A percentile compares a stretch with the other conserved stretches of the same genome.
phyloP scores from a whole-genome alignment of 2,329 filamentous ascomycete genomes.

The Ophiostoma quercus region DNA sequence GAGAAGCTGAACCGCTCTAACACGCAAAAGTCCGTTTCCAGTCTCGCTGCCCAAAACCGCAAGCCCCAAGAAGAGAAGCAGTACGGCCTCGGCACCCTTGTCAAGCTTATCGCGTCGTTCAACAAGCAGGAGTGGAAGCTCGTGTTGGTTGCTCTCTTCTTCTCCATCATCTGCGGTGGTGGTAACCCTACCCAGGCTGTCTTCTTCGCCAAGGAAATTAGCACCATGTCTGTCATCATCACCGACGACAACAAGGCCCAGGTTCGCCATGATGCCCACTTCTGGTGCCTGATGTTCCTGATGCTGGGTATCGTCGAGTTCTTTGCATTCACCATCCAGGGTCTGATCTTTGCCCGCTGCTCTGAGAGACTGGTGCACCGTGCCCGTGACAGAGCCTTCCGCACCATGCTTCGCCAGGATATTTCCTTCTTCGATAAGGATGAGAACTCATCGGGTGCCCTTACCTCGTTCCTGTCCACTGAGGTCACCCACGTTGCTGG shows the following conservation, averaged over 20 bases:
- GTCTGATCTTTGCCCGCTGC: conserved; percentile 72
- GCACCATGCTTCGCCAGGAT: conserved; percentile 84
- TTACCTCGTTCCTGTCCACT: conserved; percentile 84
- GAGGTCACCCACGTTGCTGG: conserved; percentile 86
- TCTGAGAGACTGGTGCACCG: conserved; percentile 82
- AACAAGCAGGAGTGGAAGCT: conserved; percentile 66
- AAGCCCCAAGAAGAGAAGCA: conserved; percentile 42
- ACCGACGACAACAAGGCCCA: conserved; percentile 45
- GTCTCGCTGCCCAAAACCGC: conserved; percentile 58
- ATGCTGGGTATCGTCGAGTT: conserved; percentile 75
- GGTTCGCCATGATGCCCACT: conserved; percentile 67
- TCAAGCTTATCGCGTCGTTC: conserved; percentile 75
- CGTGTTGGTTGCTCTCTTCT: conserved; percentile 69
- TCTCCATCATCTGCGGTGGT: conserved; percentile 70
- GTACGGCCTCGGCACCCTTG: conserved; percentile 68
- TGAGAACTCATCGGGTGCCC: conserved; percentile 79
- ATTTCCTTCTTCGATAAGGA: conserved; percentile 87
- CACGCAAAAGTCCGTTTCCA: conserved; percentile 61
- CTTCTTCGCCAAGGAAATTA: conserved; percentile 85
- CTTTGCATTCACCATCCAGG: conserved; percentile 62
- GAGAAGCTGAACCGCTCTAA: conserved; percentile 52
- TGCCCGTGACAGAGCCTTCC: conserved; percentile 76
- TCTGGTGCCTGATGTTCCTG: conserved; percentile 85
- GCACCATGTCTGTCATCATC: conserved; percentile 41
- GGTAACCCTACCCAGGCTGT: conserved; percentile 62